A percentile compares a stretch with the other conserved stretches of the same genome.
These are phyloP conservation scores for Mariannaea sp. DNA, from an alignment of 2,329 filamentous ascomycete genomes.

Conservation along the genomic window DNA sequence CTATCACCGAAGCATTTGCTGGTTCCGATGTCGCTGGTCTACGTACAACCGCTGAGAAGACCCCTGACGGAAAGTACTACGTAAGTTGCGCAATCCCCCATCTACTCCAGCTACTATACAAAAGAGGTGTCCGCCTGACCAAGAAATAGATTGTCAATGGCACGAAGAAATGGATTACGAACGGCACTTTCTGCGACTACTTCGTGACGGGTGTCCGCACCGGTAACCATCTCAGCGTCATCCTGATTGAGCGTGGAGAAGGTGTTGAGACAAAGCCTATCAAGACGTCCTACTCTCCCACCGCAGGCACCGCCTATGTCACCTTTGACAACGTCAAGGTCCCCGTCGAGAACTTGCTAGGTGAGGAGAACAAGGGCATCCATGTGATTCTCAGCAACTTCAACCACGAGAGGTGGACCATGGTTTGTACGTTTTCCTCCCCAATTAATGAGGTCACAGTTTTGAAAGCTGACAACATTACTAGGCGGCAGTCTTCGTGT, in stretches of 20 bases:
- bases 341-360: conserved; percentile 76
- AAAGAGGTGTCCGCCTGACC: neutral
- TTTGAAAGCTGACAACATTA: conserved; percentile 14
- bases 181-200: conserved; percentile 80
- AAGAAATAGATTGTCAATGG: conserved; percentile 63
- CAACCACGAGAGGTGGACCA: conserved; percentile 84
- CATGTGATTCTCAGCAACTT: conserved; percentile 85
- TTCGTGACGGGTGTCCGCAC: conserved; percentile 83
- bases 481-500: conserved; percentile 63
- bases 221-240: conserved; percentile 76
- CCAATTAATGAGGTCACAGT: neutral
- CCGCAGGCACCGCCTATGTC: conserved; percentile 79
- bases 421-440: conserved; percentile 61
- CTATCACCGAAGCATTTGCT: conserved; percentile 88
- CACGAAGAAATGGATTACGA: conserved; percentile 86
- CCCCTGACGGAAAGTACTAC: conserved; percentile 74
- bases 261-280: conserved; percentile 77
- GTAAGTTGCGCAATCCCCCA: conserved; percentile 45
- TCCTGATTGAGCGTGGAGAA: conserved; percentile 75
- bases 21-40: conserved; percentile 79
- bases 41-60: conserved; percentile 78
- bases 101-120: conserved; percentile 13
- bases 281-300: conserved; percentile 80
- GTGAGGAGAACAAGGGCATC: conserved; percentile 85
- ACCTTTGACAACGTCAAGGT: conserved; percentile 89